phyloP scores from a whole-genome alignment of 1,139 yeast genomes.

The Geotrichum klebahnii region DNA sequence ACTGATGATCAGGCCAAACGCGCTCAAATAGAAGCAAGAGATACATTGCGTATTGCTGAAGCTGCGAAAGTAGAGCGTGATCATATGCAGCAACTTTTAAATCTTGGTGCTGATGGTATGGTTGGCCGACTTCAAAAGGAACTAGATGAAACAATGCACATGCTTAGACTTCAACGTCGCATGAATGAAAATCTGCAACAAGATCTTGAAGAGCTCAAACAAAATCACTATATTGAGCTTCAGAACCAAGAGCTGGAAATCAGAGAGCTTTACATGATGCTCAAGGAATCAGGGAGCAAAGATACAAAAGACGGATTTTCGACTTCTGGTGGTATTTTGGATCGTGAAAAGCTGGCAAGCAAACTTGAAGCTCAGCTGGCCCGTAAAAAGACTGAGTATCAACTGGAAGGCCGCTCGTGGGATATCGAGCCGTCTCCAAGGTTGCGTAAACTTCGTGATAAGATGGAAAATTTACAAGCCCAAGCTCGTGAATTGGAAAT shows the following conservation, averaged over 20 bases:
- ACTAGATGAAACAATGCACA: constrained; percentile 66
- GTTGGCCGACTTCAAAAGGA: constrained; percentile 68
- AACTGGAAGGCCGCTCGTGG: constrained; percentile 47
- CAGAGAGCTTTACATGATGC: constrained; percentile 73
- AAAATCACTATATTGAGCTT: constrained; percentile 66
- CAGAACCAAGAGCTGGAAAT: constrained; percentile 86
- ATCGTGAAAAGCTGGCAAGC: constrained; percentile 42
- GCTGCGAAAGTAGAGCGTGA: constrained; percentile 85
- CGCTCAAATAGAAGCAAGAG: constrained; percentile 70
- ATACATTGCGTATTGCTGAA: constrained; percentile 62
- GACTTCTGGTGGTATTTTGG: constrained; percentile 34
- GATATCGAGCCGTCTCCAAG: constrained; percentile 74
- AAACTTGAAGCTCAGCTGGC: constrained; percentile 57
- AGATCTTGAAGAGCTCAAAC: constrained; percentile 66
- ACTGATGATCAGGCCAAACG: constrained; percentile 87
- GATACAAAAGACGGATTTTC: constrained; percentile 36
- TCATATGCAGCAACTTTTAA: constrained; percentile 64
- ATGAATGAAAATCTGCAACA: constrained; percentile 58
- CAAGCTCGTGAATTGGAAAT: constrained; percentile 85
- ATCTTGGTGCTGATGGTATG: constrained; percentile 80
- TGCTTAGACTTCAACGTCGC: constrained; percentile 62
- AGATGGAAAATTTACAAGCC: constrained; percentile 79
- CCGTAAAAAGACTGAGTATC: constrained; percentile 59
- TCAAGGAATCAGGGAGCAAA: constrained; percentile 40
- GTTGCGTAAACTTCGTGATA: constrained; percentile 68